Evolutionary conservation across 352 stramenopile species (phyloP), one percentile per base, ranked within the genome.

Genomic region (Pythium aquatile): DNA sequence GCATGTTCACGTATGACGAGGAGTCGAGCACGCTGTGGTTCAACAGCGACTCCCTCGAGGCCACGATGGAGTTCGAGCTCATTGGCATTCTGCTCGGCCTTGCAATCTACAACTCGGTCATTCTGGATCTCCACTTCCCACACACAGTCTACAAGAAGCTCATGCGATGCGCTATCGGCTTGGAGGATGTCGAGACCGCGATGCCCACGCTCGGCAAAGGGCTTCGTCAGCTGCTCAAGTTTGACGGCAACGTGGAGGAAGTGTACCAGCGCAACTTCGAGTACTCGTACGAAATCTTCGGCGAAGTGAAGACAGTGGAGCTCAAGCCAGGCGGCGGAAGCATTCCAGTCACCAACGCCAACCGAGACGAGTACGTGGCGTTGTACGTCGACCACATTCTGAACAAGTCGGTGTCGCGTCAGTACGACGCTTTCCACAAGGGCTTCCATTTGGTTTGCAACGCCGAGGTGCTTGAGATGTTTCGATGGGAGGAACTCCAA

Each of bases 61-160:
- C 78, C 2, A 88, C 79, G 4, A 93, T 92, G 78, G 83, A 94
- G 75, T 96, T 88, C 61, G 83, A 96, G 68, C 72, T 96, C 13
- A 91, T 96, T 69, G 87, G 87, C 29, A 91, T 89, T 39, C 58
- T 96, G 11, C 66, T 94, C 5, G 87, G 80, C 26, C 61, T 96
- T 8, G 87, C 87, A 13, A 92, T 96, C 46, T 96, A 96, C 68
- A 96, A 96, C 28, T 75, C 77, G 9, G 85, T 95, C 26, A 93
- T 95, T 40, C 59, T 95, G 26, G 86, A 95, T 32, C 68, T 95
- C 8, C 83, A 84, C 33, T 94, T 96, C 55, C 87, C 87, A 1
- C 81, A 87, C 33, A 76, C 84, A 26, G 80, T 94, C 47, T 94
- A 93, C 74, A 94, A 94, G 63, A 92, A 91, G 53, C 71, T 94